Evolutionary conservation across 345 rosid species (phyloP).

Genomic region (Ailanthus altissimus): DNA sequence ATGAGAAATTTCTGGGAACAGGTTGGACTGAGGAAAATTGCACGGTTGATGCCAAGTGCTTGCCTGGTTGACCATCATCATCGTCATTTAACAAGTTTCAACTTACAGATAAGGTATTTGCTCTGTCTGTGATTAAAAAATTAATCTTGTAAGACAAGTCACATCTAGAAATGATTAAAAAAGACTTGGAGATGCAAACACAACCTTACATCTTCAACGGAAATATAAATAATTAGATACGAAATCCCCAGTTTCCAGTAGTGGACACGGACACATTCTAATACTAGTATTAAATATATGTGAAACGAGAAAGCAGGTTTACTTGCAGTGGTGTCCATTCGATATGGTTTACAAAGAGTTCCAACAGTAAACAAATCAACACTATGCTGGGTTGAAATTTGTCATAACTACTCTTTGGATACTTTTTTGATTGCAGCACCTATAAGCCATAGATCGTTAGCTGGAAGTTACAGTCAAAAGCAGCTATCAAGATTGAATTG

Average conservation of each 20-base stretch:
- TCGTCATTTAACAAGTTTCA: background rate
- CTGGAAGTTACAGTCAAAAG: background rate
- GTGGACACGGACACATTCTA: background rate
- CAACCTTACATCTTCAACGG: background rate
- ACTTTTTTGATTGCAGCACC: background rate
- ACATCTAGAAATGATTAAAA: background rate
- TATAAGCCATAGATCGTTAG: background rate
- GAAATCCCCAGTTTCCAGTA: background rate
- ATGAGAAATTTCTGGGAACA: constrained; percentile 2
- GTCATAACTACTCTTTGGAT: too few species aligned
- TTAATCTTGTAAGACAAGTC: background rate
- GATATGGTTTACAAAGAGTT: background rate
- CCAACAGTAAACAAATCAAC: background rate
- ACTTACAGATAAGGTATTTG: background rate
- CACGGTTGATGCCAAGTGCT: background rate
- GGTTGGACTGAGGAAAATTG: background rate
- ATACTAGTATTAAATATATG: background rate
- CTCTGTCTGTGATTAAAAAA: background rate
- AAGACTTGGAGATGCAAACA: background rate
- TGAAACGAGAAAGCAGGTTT: background rate
- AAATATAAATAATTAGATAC: background rate
- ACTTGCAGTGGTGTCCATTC: background rate
- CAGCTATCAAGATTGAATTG: background rate
- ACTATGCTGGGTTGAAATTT: background rate
- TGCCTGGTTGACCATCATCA: constrained; percentile 19